Conservation (phyloP, 2,329 filamentous ascomycete genomes). For the Apiospora aurea region DNA sequence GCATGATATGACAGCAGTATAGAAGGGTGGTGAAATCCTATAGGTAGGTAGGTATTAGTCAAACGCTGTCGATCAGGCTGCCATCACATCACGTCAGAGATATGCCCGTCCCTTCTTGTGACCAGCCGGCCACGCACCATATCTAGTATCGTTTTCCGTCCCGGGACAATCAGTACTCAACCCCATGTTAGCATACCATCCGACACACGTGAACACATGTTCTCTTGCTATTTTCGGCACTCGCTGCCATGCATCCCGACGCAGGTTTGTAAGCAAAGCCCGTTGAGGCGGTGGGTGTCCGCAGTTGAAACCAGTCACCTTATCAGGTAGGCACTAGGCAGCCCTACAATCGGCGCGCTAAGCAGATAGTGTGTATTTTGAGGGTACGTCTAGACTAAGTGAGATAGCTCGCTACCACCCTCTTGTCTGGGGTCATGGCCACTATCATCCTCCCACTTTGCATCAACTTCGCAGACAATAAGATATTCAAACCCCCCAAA, state of each 20-base stretch:
- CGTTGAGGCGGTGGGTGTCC: neutral
- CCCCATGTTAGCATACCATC: neutral
- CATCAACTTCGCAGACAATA: neutral
- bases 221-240: neutral
- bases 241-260: neutral
- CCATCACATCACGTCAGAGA: constrained; percentile 17
- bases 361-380: neutral
- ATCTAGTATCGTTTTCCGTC: too few species aligned
- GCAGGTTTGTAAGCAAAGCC: neutral
- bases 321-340: neutral
- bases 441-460: neutral
- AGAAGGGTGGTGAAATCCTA: neutral
- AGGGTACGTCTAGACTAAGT: neutral
- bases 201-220: neutral
- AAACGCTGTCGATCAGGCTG: neutral
- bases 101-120: neutral
- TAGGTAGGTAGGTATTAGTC: neutral
- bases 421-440: neutral
- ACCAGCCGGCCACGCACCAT: neutral
- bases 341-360: neutral
- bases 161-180: neutral
- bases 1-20: constrained; percentile 8
- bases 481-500: constrained; percentile 4
- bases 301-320: neutral
- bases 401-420: neutral